Conservation (phyloP, 2,329 filamentous ascomycete genomes). For the Parastagonospora avenae region DNA sequence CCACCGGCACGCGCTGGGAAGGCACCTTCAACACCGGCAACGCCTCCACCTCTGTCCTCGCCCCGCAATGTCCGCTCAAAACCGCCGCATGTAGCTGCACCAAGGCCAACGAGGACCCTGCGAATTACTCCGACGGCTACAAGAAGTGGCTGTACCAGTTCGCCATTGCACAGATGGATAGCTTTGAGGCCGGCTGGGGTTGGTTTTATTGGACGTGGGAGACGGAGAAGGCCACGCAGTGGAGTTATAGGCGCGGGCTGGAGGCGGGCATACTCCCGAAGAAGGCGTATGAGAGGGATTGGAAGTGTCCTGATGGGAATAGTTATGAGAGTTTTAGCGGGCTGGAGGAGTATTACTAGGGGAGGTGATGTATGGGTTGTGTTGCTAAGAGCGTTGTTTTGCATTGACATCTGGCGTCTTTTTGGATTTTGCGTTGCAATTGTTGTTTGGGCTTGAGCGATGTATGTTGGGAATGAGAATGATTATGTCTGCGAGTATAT, state of each 20-base stretch:
- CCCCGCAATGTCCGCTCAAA: conserved; percentile 73
- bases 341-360: conserved; percentile 52
- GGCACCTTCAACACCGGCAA: conserved; percentile 79
- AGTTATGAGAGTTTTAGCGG: conserved; percentile 50
- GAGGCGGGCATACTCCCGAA: conserved; percentile 77
- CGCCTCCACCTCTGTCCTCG: conserved; percentile 64
- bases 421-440: background rate
- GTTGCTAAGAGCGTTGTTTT: background rate
- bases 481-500: too few relatives aligned
- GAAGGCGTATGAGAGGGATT: conserved; percentile 50
- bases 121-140: conserved; percentile 72
- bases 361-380: background rate
- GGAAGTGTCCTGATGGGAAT: conserved; percentile 46
- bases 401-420: background rate
- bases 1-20: conserved; percentile 87
- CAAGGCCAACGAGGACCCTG: conserved; percentile 74
- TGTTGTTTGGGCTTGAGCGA: background rate
- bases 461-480: too few relatives aligned
- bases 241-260: conserved; percentile 87
- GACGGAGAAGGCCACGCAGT: conserved; percentile 83
- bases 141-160: conserved; percentile 87
- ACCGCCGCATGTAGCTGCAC: conserved; percentile 72
- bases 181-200: conserved; percentile 90
- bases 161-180: conserved; percentile 93
- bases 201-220: conserved; percentile 99